Conservation (phyloP, 2,329 filamentous ascomycete genomes). For the Fusarium sp. region DNA sequence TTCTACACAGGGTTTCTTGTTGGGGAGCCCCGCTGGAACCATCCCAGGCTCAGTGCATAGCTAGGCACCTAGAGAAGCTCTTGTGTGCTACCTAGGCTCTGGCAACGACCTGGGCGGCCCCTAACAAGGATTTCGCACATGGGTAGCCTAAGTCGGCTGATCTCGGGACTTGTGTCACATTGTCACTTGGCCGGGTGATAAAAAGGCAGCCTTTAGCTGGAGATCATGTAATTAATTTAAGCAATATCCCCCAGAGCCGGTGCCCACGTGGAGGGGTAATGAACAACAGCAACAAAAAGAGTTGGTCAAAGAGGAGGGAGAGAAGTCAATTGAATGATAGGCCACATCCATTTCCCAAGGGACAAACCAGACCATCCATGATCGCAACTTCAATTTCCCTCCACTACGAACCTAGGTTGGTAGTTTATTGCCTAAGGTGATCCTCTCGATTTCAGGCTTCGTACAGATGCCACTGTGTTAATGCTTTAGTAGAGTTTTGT, state of each 20-base stretch:
- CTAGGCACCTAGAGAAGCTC: slow-evolving; percentile 9
- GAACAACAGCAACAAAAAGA: not conserved
- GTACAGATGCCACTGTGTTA: not conserved
- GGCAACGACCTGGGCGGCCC: slow-evolving; percentile 1
- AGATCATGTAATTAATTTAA: slow-evolving; percentile 21
- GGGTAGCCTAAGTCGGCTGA: slow-evolving; percentile 41
- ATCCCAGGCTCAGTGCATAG: not conserved
- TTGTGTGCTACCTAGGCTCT: not conserved
- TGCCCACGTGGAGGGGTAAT: slow-evolving; percentile 39
- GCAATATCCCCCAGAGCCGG: slow-evolving; percentile 9
- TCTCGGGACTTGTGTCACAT: slow-evolving; percentile 40
- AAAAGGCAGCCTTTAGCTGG: not conserved
- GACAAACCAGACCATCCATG: not conserved
- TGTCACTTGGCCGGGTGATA: slow-evolving; percentile 18
- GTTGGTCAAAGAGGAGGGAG: not conserved
- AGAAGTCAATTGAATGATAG: slow-evolving; percentile 3
- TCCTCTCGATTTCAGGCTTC: not conserved
- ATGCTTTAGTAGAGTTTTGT: not conserved
- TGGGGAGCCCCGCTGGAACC: slow-evolving; percentile 15
- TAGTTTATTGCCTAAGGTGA: not conserved
- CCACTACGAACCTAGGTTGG: not conserved
- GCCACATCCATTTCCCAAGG: not conserved
- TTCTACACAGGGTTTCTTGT: slow-evolving; percentile 30
- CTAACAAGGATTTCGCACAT: slow-evolving; percentile 22
- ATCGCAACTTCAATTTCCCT: not conserved